Evolutionary conservation across 371 early-diverging fungal species (phyloP), one percentile per base, ranked within the genome.

Genomic region (Saksenaea oblongispora): DNA sequence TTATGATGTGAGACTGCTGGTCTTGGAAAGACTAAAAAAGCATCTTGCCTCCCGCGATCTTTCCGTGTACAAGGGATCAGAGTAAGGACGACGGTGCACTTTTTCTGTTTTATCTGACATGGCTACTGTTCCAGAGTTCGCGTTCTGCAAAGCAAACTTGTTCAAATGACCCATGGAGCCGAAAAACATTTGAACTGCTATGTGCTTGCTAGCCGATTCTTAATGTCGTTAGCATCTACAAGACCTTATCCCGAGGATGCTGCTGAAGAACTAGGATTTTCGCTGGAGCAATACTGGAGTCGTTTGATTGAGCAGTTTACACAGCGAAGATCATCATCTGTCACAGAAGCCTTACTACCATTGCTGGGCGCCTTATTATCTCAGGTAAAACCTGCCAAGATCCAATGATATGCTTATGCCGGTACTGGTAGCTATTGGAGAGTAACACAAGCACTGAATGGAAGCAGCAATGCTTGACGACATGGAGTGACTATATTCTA

Each of bases 1-100:
- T 42, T 89, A 90, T 62, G 91, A 90, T 66, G 84, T 89, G 5
- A 84, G 89, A 10, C 66, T 87, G 10, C 67, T 77, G 13, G 74
- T 84, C 3, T 65, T 85, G 24, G 73, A 83, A 58, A 76, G 78
- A 15, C 70, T 84, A 4, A 31, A 67, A 10, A 42, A 41, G 4
- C 63, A 70, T 36, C 65, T 70, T 31, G 53, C 42, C 27, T 14
- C 18, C 13, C 24, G 31, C 8, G 22, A 42, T 18, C 24, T 8
- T 31, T 27, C n/a, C 31, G 28, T 71, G 63, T 22, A 59, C 34
- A 14, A 53, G 22, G 51, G 3, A 47, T 22, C 51, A 8, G 51
- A 47, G 51, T 26, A 47, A 63, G 65, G 64, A 58, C 36, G 56
- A 55, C n/a, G 5, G 53, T 14, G n/a, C n/a, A n/a, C n/a, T 36